Percentiles rank a stretch among this genome's conserved stretches.
These are phyloP conservation scores for Dendrobium nobile DNA, from an alignment of 106 monocot species.

Conservation along the genomic window DNA sequence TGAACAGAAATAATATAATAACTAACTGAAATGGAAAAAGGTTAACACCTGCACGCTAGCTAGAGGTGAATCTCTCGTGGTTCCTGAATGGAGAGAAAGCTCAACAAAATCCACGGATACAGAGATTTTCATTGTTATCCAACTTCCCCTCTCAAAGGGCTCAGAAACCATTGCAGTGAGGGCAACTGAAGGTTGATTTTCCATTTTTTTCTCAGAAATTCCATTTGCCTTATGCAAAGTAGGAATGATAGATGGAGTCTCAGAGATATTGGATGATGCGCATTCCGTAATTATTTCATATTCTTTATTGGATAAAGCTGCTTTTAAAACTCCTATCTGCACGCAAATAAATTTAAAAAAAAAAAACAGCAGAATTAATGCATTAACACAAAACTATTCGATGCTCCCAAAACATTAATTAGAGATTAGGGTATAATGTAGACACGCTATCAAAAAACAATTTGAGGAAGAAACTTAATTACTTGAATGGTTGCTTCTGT, in stretches of 20 bases:
- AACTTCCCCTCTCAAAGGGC: constrained; percentile 27
- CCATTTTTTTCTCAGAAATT: constrained; percentile 18
- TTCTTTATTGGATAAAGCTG: constrained; percentile 79
- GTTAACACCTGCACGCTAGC: constrained; percentile 68
- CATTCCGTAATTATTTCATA: constrained; percentile 95
- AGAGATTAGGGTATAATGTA: background rate
- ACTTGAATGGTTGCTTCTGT: constrained; percentile 67
- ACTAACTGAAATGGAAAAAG: background rate
- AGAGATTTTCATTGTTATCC: constrained; percentile 67
- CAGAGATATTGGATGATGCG: constrained; percentile 76
- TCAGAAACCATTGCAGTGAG: constrained; percentile 17
- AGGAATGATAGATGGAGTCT: constrained; percentile 64
- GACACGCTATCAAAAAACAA: background rate
- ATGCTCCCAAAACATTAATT: background rate
- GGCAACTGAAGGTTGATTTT: constrained; percentile 19
- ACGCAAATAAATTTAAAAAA: constrained; percentile 1
- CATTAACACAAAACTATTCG: background rate
- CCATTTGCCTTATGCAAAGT: constrained; percentile 31
- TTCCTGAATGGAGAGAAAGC: constrained; percentile 78
- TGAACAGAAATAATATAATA: background rate
- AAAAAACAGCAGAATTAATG: background rate
- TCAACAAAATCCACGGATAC: constrained; percentile 59
- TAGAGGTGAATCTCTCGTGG: constrained; percentile 69
- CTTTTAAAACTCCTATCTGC: constrained; percentile 75
- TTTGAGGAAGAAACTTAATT: constrained; percentile 10